These are phyloP conservation scores for Aspergillaceae sp. DNA, from an alignment of 2,329 filamentous ascomycete genomes.

Conservation along the genomic window DNA sequence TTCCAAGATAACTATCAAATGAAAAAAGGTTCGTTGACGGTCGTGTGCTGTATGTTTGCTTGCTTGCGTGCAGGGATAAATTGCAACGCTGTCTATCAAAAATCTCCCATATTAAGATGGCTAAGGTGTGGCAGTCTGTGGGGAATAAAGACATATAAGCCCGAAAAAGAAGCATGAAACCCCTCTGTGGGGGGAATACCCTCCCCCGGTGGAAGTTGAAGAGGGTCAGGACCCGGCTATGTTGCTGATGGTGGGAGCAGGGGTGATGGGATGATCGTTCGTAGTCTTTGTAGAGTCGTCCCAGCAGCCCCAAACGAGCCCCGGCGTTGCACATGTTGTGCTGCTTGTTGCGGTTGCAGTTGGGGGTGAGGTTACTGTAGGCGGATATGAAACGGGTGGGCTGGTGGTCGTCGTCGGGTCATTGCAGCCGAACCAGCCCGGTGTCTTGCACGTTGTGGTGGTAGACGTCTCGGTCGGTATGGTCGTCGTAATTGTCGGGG, in stretches of 20 bases:
- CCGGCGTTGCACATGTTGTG: background rate
- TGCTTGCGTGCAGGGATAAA: no score
- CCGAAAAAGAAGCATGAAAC: constrained; percentile 1
- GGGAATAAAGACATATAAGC: background rate
- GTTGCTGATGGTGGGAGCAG: constrained; percentile 14
- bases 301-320: background rate
- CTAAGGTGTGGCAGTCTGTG: no score
- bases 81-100: no score
- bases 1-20: no score
- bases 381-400: constrained; percentile 14
- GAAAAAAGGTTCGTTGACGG: no score
- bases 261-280: constrained; percentile 19
- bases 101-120: no score
- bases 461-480: constrained; percentile 22
- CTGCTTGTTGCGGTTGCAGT: background rate
- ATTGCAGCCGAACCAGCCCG: constrained; percentile 49
- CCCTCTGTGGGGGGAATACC: no score
- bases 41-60: no score
- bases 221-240: no score
- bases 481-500: constrained; percentile 8
- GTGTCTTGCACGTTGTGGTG: constrained; percentile 39
- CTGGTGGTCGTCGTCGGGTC: constrained; percentile 32
- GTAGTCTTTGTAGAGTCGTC: constrained; percentile 1
- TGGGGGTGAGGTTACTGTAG: background rate
- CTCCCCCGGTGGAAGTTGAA: no score